These are phyloP conservation scores for Saccharomyces uvarum DNA, from an alignment of 1,139 yeast species.

Conservation along the genomic window DNA sequence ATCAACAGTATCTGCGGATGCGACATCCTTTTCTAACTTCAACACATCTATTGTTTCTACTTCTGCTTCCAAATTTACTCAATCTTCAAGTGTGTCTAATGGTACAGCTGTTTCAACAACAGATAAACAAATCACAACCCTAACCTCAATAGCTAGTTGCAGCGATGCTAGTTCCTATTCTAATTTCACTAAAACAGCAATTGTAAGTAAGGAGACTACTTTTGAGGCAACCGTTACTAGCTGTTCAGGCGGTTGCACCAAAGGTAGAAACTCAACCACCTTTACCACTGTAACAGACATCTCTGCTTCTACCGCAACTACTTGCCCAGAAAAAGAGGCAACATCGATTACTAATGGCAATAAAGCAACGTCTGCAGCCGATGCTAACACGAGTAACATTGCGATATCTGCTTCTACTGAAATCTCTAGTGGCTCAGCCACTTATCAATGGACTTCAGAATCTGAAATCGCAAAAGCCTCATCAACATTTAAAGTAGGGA, in stretches of 20 bases:
- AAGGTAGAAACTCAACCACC: not conserved
- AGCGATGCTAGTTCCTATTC: not conserved
- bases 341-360: not conserved
- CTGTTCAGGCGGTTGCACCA: not conserved
- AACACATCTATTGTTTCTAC: not conserved
- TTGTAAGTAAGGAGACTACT: not conserved
- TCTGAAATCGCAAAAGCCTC: not conserved
- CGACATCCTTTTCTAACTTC: not conserved
- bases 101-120: not conserved
- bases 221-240: not conserved
- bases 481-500: not conserved
- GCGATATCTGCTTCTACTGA: not conserved
- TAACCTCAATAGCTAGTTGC: not conserved
- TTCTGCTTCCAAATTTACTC: not conserved
- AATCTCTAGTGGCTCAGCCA: not conserved
- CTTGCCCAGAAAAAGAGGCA: not conserved
- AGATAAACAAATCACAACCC: not conserved
- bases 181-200: not conserved
- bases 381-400: not conserved
- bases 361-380: not conserved
- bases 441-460: not conserved
- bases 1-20: not conserved
- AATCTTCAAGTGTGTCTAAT: not conserved
- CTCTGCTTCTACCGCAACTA: not conserved
- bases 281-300: not conserved